These are phyloP conservation scores for Alliaria petiolata DNA, from an alignment of 345 rosid species.

Conservation along the genomic window DNA sequence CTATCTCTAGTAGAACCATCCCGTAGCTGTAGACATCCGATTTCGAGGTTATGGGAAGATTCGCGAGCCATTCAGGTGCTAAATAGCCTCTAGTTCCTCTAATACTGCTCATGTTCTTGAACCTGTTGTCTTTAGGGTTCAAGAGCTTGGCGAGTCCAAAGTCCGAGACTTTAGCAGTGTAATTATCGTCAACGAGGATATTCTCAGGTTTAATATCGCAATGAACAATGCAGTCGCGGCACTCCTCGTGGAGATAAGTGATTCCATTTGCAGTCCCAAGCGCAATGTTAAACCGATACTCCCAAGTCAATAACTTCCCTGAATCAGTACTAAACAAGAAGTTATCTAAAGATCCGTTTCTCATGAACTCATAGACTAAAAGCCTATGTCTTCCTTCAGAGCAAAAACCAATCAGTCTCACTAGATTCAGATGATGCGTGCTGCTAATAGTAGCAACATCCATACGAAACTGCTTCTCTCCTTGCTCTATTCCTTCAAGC, in stretches of 20 bases:
- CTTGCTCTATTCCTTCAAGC: conserved; percentile 58
- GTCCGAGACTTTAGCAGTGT: conserved; percentile 55
- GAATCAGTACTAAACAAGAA: conserved; percentile 39
- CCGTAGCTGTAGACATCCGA: conserved; percentile 69
- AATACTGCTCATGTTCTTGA: conserved; percentile 40
- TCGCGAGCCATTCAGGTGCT: conserved; percentile 63
- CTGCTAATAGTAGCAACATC: conserved; percentile 69
- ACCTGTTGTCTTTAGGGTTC: conserved; percentile 43
- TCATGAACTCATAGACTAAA: conserved; percentile 66
- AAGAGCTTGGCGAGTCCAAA: conserved; percentile 61
- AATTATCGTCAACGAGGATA: conserved; percentile 48
- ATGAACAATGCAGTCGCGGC: conserved; percentile 56
- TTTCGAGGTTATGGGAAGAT: conserved; percentile 51
- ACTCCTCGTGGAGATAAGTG: conserved; percentile 66
- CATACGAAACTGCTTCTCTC: conserved; percentile 63
- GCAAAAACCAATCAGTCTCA: conserved; percentile 62
- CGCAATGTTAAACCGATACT: conserved; percentile 49
- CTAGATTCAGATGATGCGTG: conserved; percentile 65
- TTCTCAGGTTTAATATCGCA: conserved; percentile 60
- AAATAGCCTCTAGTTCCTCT: conserved; percentile 65
- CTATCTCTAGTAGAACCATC: conserved; percentile 56
- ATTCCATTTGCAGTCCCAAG: conserved; percentile 61
- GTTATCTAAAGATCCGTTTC: conserved; percentile 58
- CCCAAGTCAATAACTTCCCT: conserved; percentile 47
- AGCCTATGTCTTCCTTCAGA: conserved; percentile 57